phyloP scores from a whole-genome alignment of 768 basidiomycete genomes.

The Floccularia luteovirens region DNA sequence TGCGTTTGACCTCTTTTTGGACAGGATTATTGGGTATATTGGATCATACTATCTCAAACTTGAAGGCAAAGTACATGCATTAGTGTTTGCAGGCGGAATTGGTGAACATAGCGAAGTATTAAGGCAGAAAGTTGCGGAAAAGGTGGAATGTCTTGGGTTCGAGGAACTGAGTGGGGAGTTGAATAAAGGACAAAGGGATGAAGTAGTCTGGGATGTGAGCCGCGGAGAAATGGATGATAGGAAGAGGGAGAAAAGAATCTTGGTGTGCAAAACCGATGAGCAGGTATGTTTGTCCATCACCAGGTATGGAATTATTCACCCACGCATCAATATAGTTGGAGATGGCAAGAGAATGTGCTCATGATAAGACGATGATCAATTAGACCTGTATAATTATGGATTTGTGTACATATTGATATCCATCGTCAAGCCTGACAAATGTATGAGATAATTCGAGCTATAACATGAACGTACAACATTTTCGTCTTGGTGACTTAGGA shows the following conservation, averaged over 20 bases:
- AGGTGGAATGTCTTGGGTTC: slow-evolving; percentile 58
- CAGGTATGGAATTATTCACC: slow-evolving; percentile 1
- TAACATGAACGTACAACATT: too few species aligned
- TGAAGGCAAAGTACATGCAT: slow-evolving; percentile 57
- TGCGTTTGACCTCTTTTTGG: slow-evolving; percentile 75
- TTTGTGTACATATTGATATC: not conserved
- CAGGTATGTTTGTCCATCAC: slow-evolving; percentile 28
- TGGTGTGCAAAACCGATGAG: slow-evolving; percentile 65
- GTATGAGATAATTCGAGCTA: not conserved
- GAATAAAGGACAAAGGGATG: slow-evolving; percentile 30
- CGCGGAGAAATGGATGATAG: slow-evolving; percentile 16
- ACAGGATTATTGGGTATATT: slow-evolving; percentile 65
- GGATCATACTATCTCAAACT: slow-evolving; percentile 76
- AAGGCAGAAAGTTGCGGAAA: slow-evolving; percentile 45
- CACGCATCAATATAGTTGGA: too few species aligned
- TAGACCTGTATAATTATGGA: slow-evolving; percentile 9
- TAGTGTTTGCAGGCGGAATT: slow-evolving; percentile 86
- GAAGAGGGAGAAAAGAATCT: slow-evolving; percentile 10
- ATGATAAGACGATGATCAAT: slow-evolving; percentile 17
- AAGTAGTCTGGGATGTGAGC: slow-evolving; percentile 37
- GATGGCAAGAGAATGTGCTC: slow-evolving; percentile 31
- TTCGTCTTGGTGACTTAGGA: too few species aligned
- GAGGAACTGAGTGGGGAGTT: slow-evolving; percentile 35
- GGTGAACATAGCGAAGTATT: slow-evolving; percentile 69
- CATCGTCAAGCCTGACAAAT: not conserved